These are phyloP conservation scores for Rhodotorula sp. DNA, from an alignment of 1,284 basidiomycete species.

Conservation along the genomic window DNA sequence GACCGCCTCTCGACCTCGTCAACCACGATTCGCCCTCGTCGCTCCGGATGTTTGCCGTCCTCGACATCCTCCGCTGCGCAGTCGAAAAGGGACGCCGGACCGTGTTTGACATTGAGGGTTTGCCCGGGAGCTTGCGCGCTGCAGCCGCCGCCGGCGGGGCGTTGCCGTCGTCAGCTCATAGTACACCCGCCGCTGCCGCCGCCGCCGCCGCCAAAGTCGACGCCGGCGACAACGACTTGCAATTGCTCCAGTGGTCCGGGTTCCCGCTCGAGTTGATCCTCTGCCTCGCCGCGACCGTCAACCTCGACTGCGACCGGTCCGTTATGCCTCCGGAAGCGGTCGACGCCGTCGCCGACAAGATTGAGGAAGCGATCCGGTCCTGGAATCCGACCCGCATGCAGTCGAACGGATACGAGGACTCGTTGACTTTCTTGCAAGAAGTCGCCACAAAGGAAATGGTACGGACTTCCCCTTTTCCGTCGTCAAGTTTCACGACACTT, in stretches of 20 bases:
- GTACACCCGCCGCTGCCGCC: neutral
- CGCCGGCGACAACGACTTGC: neutral
- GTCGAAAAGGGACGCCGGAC: neutral
- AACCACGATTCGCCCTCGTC: neutral
- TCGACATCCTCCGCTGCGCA: constrained; percentile 8
- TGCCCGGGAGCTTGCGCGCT: neutral
- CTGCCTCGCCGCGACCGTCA: neutral
- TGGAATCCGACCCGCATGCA: neutral
- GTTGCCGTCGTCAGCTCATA: too few species aligned
- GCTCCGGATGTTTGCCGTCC: constrained; percentile 3
- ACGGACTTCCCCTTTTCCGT: neutral
- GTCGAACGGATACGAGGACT: neutral
- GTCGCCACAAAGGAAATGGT: constrained; percentile 2
- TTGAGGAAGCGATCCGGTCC: neutral
- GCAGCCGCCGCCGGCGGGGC: neutral
- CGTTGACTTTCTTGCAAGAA: constrained; percentile 1
- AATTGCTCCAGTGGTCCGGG: neutral
- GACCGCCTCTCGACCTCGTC: constrained; percentile 6
- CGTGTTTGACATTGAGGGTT: neutral
- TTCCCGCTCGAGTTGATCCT: constrained; percentile 2
- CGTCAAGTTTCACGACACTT: neutral
- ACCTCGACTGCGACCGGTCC: constrained; percentile 2
- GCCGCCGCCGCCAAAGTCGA: neutral
- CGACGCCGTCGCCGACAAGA: neutral
- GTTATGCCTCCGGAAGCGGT: neutral